Base-by-base conservation (phyloP, 169 alveolate genomes). In the Plasmodium vivax region DNA sequence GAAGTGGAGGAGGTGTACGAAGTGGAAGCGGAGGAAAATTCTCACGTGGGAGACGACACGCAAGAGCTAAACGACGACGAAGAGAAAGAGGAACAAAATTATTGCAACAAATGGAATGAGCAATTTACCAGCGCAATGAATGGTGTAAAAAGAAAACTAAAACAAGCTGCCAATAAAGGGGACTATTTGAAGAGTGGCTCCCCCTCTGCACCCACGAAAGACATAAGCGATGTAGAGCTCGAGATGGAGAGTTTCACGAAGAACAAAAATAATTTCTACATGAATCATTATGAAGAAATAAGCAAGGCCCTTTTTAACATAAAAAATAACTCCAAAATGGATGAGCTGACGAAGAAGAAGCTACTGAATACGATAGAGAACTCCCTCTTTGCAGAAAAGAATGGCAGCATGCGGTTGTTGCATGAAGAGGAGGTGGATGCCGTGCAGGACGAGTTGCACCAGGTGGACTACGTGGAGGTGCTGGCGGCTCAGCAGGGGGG, bases 341-440 rank as follows among this genome's bases (percentile, higher is more conserved):
- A 84, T 84, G 83, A 84, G 1, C 51, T 84, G 9, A 84, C 83
- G 45, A 84, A 84, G 77, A 68, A 84, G 32, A 71, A 72, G 54
- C 75, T 84, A 19, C 16, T 84, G 1, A 47, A n/a, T 12, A 32
- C 9, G 75, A 38, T 81, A 14, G 72, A 43, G 43, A 81, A 19
- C 36, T 47, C 36, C 6, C 0, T 83, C 3, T 36, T 27, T 62
- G 27, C 27, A 14, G 82, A 83, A 62, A 83, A 83, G 41, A 62
- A 62, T 36, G 92, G 41, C 27, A 36, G 45, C 43, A 62, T 83
- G 82, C 92, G 14, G 19, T n/a, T 43, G 10, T 81, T 41, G 54
- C 58, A 47, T 81, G 23, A 8, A 6, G 72, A 47, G 19, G 47
- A 81, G 27, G 68, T 27, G 36, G 41, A 16, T 2, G 41, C 14